A percentile compares a stretch with the other conserved stretches of the same genome.
Evolutionary conservation across 2,329 filamentous ascomycete species (phyloP).

Genomic region (Neonectria coccinea): DNA sequence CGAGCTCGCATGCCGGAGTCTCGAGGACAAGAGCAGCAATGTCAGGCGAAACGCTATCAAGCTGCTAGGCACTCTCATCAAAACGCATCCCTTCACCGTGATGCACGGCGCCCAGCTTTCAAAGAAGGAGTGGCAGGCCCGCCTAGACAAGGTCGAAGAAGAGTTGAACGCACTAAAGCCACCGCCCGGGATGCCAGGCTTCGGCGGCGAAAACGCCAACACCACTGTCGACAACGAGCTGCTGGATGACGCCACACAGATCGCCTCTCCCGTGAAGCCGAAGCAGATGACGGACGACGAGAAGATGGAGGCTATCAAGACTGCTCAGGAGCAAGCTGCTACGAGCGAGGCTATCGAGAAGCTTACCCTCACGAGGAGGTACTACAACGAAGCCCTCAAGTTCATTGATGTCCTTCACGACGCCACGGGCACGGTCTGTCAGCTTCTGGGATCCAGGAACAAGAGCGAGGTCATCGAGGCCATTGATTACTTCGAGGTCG

Average conservation of each 20-base stretch:
- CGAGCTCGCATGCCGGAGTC: constrained; percentile 86
- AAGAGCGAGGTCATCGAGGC: constrained; percentile 99
- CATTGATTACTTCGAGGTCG: constrained; percentile 97
- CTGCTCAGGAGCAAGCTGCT: constrained; percentile 86
- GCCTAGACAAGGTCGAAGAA: constrained; percentile 83
- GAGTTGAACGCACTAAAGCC: constrained; percentile 86
- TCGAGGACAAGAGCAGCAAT: constrained; percentile 98
- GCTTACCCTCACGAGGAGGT: constrained; percentile 86
- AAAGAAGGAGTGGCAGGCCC: constrained; percentile 84
- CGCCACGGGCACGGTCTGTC: constrained; percentile 83
- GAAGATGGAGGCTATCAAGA: constrained; percentile 77
- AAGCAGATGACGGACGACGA: constrained; percentile 81
- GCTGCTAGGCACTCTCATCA: constrained; percentile 85
- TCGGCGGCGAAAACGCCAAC: constrained; percentile 73
- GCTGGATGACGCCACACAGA: constrained; percentile 88
- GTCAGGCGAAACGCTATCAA: constrained; percentile 96
- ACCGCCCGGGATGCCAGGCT: constrained; percentile 74
- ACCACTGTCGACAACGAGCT: constrained; percentile 80
- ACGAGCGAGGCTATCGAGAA: constrained; percentile 90
- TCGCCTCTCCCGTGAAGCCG: constrained; percentile 76
- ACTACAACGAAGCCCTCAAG: constrained; percentile 91
- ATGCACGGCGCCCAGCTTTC: constrained; percentile 91
- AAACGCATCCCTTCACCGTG: constrained; percentile 92
- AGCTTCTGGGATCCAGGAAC: constrained; percentile 92
- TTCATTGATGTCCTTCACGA: constrained; percentile 94